Evolutionary conservation across 2,329 filamentous ascomycete genomes (phyloP), one percentile per base, ranked within the genome.

Genomic region (Diaporthe destruens): DNA sequence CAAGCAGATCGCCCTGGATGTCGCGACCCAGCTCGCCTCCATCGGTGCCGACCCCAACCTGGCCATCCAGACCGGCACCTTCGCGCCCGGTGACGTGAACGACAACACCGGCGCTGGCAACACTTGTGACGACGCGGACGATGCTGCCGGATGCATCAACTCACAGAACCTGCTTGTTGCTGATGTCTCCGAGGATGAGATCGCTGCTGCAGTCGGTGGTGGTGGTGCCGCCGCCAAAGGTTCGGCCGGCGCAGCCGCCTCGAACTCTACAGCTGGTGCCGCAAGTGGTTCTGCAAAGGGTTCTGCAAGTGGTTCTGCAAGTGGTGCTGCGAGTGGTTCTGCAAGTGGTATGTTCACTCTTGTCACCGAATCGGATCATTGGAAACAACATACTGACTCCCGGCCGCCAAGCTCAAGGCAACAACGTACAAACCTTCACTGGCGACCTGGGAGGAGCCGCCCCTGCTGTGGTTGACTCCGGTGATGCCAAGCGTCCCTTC

Each of bases 1-100:
- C 84, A 91, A 91, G 83, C 83, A 84, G 47, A 88, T 92, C 75
- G 86, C 88, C 59, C 83, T 91, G 8, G 86, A 85, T 56, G 83
- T 92, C 4, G 90, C 91, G 23, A 81, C 84, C 68, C 88, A 92
- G 81, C 87, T 93, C 67, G 85, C 86, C 25, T 82, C 84, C 6
- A 84, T 93, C 74, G 91, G 91, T 18, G 91, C 88, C 39, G 88
- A 93, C 79, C 89, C 90, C 20, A 82, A 86, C 61, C 82, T 88
- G 47, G 91, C 91, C 51, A 87, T 92, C 65, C 82, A 89, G 75
- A 85, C 86, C 39, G 90, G 89, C 70, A 93, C 91, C 6, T 93
- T 93, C 77, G 86, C 85, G 6, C 88, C 91, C 20, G 91, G 91
- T 67, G 75, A 66, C 44, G 3, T 12, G 32, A 25, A 12, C 14